Evolutionary conservation across 345 rosid species (phyloP).

Genomic region (Viola odorata): DNA sequence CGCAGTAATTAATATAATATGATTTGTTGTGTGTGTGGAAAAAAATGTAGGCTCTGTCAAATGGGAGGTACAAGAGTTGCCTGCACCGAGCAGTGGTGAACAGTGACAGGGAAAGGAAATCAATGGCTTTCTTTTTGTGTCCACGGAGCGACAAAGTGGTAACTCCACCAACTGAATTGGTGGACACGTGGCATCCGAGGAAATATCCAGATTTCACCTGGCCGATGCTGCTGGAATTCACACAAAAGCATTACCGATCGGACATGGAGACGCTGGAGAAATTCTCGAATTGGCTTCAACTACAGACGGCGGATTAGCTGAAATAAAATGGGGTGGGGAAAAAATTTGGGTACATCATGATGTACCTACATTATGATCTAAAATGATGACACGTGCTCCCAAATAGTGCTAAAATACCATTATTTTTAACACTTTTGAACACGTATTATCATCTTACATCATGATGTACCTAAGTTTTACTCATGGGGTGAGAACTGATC

Average conservation of each 20-base stretch:
- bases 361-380: too few species aligned
- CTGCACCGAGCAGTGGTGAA: constrained; percentile 36
- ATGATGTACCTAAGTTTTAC: too few species aligned
- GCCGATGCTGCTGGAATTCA: constrained; percentile 33
- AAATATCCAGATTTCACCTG: constrained; percentile 43
- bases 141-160: constrained; percentile 42
- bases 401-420: too few species aligned
- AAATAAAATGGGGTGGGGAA: too few species aligned
- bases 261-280: constrained; percentile 28
- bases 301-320: too few species aligned
- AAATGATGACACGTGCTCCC: too few species aligned
- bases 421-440: too few species aligned
- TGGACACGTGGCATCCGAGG: constrained; percentile 12
- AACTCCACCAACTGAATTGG: constrained; percentile 30
- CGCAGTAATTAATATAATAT: too few species aligned
- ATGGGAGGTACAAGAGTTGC: constrained; percentile 27
- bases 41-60: constrained; percentile 53
- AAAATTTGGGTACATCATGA: too few species aligned
- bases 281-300: constrained; percentile 34
- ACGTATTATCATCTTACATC: too few species aligned
- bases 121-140: constrained; percentile 40
- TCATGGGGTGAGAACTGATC: too few species aligned
- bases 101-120: constrained; percentile 31
- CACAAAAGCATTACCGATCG: constrained; percentile 33
- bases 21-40: too few species aligned